Percentiles rank a stretch among this genome's conserved stretches.
phyloP scores from a whole-genome alignment of 352 stramenopile species.

The Globisporangium spinosum region DNA sequence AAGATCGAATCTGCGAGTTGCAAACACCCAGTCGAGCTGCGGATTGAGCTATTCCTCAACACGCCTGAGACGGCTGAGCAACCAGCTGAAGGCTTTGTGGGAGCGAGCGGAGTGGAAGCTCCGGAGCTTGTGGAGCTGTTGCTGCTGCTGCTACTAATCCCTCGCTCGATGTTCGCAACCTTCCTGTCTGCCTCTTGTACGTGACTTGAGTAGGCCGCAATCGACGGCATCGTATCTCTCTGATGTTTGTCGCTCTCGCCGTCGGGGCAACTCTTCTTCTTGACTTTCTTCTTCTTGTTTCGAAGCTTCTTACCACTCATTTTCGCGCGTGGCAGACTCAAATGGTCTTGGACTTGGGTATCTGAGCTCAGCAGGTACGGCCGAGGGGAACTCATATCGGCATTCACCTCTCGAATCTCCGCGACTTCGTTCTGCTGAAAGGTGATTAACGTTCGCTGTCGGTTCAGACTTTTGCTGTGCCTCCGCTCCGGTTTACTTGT shows the following conservation, averaged over 20 bases:
- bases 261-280: background rate
- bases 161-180: background rate
- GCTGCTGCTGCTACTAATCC: conserved; percentile 7
- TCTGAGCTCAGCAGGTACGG: conserved; percentile 1
- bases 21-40: background rate
- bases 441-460: background rate
- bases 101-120: background rate
- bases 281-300: conserved; percentile 25
- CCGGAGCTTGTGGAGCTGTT: conserved; percentile 1
- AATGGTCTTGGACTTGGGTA: background rate
- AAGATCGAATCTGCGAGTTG: conserved; percentile 13
- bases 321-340: conserved; percentile 22
- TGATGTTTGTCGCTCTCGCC: background rate
- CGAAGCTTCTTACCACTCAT: conserved; percentile 35
- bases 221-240: conserved; percentile 8
- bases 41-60: background rate
- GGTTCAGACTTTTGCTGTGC: background rate
- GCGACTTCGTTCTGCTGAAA: background rate
- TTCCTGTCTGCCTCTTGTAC: conserved; percentile 7
- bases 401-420: background rate
- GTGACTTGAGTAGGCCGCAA: background rate
- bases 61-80: background rate
- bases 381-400: background rate
- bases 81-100: conserved; percentile 2
- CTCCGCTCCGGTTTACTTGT: conserved; percentile 1